Conservation (phyloP, 345 rosid genomes). For the Kandelia obovata region DNA sequence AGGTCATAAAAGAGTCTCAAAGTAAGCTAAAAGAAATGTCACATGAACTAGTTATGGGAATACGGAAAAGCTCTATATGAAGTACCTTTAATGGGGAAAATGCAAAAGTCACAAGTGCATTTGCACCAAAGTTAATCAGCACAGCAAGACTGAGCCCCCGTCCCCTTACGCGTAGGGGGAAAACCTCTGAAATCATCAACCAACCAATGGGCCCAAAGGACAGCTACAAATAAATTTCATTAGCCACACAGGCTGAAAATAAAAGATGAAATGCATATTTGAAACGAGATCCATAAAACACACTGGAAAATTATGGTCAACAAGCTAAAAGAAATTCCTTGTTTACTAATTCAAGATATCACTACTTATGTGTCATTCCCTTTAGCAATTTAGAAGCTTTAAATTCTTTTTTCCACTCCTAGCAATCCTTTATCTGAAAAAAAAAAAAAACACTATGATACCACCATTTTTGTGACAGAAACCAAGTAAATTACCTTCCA, state of each 20-base stretch:
- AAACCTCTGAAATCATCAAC: constrained; percentile 94
- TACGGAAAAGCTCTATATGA: neutral
- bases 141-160: constrained; percentile 87
- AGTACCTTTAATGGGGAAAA: constrained; percentile 86
- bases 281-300: neutral
- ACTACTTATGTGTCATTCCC: too few relatives aligned
- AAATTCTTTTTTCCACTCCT: too few relatives aligned
- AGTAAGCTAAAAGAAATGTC: too few relatives aligned
- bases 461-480: too few relatives aligned
- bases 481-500: too few relatives aligned
- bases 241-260: constrained; percentile 2
- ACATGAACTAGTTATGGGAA: neutral
- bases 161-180: constrained; percentile 82
- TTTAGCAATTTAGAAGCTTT: too few relatives aligned
- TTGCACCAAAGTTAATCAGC: constrained; percentile 89
- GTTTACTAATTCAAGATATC: too few relatives aligned
- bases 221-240: constrained; percentile 49
- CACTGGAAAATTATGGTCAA: neutral
- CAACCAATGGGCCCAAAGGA: constrained; percentile 98
- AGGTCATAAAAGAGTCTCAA: too few relatives aligned
- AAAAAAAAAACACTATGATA: too few relatives aligned
- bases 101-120: constrained; percentile 85
- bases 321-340: neutral
- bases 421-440: too few relatives aligned
- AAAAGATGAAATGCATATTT: constrained; percentile 1